Evolutionary conservation across 2,329 filamentous ascomycete species (phyloP), one percentile per base, ranked within the genome.

Genomic region (Cladosporium velox): DNA sequence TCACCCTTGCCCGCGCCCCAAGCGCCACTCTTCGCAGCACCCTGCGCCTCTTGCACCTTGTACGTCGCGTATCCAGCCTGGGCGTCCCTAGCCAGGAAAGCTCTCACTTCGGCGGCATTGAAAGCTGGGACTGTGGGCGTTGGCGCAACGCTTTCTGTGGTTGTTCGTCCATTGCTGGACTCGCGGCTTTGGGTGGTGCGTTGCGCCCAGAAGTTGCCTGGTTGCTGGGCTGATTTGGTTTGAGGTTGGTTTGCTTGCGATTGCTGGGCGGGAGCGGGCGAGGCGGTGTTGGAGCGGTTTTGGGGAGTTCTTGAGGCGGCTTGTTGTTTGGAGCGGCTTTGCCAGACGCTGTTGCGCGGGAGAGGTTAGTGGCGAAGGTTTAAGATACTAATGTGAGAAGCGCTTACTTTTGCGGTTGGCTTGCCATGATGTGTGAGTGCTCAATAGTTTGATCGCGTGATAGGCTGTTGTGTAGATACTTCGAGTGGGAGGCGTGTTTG

Each of bases 71-170:
- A 74, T 51, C 32, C 26, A 73, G 72, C 30, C 59, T 65, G 35
- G 71, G 66, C 71, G 75, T 80, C 75, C 71, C 79, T 79, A 64
- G 74, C 78, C 74, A 82, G 70, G 67, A 78, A 80, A 4, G 78
- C 75, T 71, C 75, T 79, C 67, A 81, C 77, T 68, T 81, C 81
- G 24, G 70, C 74, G 6, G 77, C 75, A 71, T 82, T 82, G 75
- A 82, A 83, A 62, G 77, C 79, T 21, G 57, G 26, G 7, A 28
- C 34, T 32, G 38, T 21, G 14, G 57, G 15, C 8, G 21, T 26
- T 55, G 59, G 59, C 55, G 38, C 59, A 51, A 67, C 44, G 21
- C 49, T 63, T n/a, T 55, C 57, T 66, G 55, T 54, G 24, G 49
- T 49, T 62, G 60, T 7, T 52, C 64, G 65, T 2, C 70, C 71